phyloP scores from a whole-genome alignment of 225 moss, liverwort and hornwort species.

The Marchantia paleacea region DNA sequence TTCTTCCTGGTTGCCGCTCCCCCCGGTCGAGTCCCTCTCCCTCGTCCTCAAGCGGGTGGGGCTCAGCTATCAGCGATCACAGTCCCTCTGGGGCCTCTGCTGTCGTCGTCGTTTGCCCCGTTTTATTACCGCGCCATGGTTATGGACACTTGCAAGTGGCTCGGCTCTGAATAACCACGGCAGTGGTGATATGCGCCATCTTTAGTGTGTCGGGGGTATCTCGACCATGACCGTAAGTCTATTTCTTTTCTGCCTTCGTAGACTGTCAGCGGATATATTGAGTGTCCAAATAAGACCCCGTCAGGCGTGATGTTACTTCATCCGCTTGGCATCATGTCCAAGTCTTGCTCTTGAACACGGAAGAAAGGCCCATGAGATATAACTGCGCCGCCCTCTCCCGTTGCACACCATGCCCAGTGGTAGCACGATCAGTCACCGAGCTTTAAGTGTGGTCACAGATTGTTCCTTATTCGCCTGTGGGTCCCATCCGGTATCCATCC shows the following conservation, averaged over 20 bases:
- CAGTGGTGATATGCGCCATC: neutral
- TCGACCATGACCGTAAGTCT: neutral
- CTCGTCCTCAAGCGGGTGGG: too few species aligned
- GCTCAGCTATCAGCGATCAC: too few species aligned
- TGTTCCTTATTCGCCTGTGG: neutral
- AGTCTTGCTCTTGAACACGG: neutral
- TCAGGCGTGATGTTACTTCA: neutral
- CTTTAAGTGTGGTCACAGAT: neutral
- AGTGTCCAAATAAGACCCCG: neutral
- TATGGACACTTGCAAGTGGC: neutral
- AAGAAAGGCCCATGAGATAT: neutral
- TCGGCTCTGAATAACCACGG: neutral
- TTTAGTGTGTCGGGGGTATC: constrained; percentile 7
- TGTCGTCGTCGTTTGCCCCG: neutral
- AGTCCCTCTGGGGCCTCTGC: too few species aligned
- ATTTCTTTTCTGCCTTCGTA: neutral
- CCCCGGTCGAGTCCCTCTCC: too few species aligned
- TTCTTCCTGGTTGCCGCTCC: neutral
- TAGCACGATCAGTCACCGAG: neutral
- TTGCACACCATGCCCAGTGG: neutral
- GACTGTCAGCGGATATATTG: neutral
- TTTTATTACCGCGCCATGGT: neutral
- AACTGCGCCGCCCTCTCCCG: constrained; percentile 11
- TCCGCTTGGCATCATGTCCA: neutral
- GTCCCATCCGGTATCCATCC: neutral